Evolutionary conservation across 768 basidiomycete genomes (phyloP).

Genomic region (Suillus bovinus): DNA sequence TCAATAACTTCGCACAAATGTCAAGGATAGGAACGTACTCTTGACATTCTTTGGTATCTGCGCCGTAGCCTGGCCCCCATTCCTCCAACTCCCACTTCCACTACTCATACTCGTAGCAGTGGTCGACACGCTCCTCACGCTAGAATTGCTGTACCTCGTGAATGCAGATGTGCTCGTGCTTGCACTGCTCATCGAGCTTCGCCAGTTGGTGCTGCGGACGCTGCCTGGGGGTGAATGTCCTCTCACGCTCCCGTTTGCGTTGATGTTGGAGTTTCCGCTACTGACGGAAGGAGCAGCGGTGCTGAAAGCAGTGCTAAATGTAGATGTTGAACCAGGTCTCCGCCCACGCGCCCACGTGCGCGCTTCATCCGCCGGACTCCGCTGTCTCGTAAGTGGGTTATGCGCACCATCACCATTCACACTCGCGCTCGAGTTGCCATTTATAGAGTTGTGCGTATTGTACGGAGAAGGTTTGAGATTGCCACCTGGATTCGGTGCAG

Average conservation of each 20-base stretch:
- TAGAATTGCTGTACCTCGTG: constrained; percentile 73
- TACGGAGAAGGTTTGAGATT: not conserved
- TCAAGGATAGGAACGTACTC: constrained; percentile 49
- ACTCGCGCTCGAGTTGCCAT: not conserved
- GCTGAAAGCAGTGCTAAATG: constrained; percentile 17
- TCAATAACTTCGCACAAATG: not conserved
- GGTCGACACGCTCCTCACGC: constrained; percentile 73
- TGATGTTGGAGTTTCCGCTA: constrained; percentile 5
- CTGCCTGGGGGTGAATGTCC: constrained; percentile 10
- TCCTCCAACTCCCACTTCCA: constrained; percentile 59
- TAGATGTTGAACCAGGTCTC: constrained; percentile 29
- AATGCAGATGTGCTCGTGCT: constrained; percentile 60
- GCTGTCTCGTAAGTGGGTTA: constrained; percentile 32
- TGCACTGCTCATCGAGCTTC: constrained; percentile 73
- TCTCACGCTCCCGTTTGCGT: constrained; percentile 6
- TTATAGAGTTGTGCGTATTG: not conserved
- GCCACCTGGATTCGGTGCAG: constrained; percentile 25
- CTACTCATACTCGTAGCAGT: constrained; percentile 79
- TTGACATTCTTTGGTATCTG: constrained; percentile 73
- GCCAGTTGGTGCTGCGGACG: constrained; percentile 55
- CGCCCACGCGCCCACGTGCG: constrained; percentile 54
- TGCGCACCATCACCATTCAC: constrained; percentile 11
- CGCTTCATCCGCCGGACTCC: constrained; percentile 41
- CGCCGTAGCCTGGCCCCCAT: constrained; percentile 26
- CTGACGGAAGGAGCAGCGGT: constrained; percentile 21